A percentile compares a stretch with the other conserved stretches of the same genome.
Conservation (phyloP, 257 asterid species). For the Lithospermum erythrorhizon region DNA sequence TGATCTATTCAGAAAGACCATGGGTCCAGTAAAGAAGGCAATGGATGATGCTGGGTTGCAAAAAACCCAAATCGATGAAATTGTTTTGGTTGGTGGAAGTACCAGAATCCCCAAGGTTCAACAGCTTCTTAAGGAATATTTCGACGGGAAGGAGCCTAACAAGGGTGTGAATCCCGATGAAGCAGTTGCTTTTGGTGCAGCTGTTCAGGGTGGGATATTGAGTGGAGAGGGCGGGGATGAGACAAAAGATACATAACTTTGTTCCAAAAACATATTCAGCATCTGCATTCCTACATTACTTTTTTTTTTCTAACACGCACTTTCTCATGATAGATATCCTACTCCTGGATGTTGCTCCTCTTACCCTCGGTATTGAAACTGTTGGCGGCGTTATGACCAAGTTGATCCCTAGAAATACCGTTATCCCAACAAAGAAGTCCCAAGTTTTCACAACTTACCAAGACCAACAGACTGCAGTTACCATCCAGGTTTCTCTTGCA, state of each 20-base stretch:
- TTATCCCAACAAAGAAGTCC: neutral
- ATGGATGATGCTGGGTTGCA: conserved; percentile 91
- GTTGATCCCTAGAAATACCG: conserved; percentile 1
- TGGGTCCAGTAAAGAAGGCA: too few species aligned
- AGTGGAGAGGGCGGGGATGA: conserved; percentile 99
- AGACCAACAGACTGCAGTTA: neutral
- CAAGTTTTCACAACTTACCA: neutral
- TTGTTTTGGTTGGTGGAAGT: conserved; percentile 97
- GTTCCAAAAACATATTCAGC: too few species aligned
- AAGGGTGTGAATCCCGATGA: conserved; percentile 98
- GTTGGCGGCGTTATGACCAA: neutral
- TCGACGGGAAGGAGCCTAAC: conserved; percentile 88
- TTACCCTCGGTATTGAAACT: neutral
- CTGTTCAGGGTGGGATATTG: conserved; percentile 91
- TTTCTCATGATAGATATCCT: neutral
- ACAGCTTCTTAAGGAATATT: conserved; percentile 80
- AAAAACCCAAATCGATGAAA: conserved; percentile 81
- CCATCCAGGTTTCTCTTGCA: neutral
- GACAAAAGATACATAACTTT: conserved; percentile 49
- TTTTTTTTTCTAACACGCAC: neutral
- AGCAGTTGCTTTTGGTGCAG: conserved; percentile 98
- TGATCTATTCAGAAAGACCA: conserved; percentile 91
- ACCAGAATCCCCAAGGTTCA: conserved; percentile 96
- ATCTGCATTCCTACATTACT: too few species aligned
- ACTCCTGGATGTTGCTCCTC: neutral